Evolutionary conservation across 2,329 filamentous ascomycete genomes (phyloP).

Genomic region (Dissoconium aciculare): DNA sequence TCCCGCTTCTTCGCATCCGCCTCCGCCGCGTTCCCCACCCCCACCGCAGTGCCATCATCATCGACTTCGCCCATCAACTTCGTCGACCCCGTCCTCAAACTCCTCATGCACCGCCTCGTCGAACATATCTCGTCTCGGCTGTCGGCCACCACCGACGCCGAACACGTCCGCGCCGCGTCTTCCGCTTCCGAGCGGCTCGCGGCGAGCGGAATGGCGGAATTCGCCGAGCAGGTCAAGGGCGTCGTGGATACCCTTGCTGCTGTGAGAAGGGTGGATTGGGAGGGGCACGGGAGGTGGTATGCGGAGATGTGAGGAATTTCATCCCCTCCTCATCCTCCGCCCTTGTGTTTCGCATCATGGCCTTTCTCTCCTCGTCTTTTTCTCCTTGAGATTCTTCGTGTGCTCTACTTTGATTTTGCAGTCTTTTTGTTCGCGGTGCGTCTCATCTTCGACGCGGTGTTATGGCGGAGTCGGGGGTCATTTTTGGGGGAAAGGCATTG

Average conservation of each 20-base stretch:
- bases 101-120: constrained; percentile 53
- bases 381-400: no score
- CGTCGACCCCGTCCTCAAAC: constrained; percentile 48
- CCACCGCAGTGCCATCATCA: no score
- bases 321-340: no score
- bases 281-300: constrained; percentile 56
- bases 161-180: constrained; percentile 55
- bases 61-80: constrained; percentile 22
- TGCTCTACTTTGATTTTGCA: no score
- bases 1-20: constrained; percentile 40
- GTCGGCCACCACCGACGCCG: constrained; percentile 50
- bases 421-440: no score
- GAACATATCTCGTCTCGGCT: constrained; percentile 52
- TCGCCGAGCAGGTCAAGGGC: constrained; percentile 51
- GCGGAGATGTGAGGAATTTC: no score
- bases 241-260: constrained; percentile 54
- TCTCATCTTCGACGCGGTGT: no score
- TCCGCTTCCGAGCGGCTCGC: constrained; percentile 56
- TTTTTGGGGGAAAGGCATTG: no score
- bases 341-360: no score
- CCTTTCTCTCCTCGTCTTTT: no score
- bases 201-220: constrained; percentile 55
- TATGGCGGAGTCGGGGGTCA: no score
- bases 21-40: constrained; percentile 11
- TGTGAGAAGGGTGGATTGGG: constrained; percentile 52